Evolutionary conservation across 2,329 filamentous ascomycete species (phyloP), one percentile per base, ranked within the genome.

Genomic region (Cucurbitaria berberidis): DNA sequence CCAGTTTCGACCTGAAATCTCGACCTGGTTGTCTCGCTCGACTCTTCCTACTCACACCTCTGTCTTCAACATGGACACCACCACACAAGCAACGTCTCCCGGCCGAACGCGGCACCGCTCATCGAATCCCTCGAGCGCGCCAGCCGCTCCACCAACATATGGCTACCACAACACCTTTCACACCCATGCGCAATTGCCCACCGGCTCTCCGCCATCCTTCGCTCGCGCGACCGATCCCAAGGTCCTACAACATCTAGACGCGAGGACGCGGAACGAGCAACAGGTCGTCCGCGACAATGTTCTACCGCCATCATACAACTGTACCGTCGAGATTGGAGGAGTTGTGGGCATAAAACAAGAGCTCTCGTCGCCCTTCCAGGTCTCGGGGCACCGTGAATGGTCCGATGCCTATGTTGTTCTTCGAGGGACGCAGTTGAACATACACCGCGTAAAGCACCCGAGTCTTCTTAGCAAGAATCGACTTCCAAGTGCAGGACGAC

Each of bases 341-440:
- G 39, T 70, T 19, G 45, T 77, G 79, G 64, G 79, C 60, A 82
- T 82, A 67, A 89, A 89, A 75, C 83, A 86, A 76, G 87, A 90
- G 72, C 81, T 89, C 50, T 81, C 85, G 55, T 82, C 86, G 52
- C 84, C 86, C 5, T 86, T 84, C 59, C 84, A 87, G 67, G 77
- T 84, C 40, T 83, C 86, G 38, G 78, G 82, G 56, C 81, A 86
- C 63, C 81, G 86, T 38, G 83, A 84, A 60, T 90, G 88, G 88
- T 79, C 81, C 59, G 80, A 84, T 49, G 81, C 84, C 19, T 88
- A 85, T 55, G 84, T 86, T 16, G 79, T 84, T 6, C 78, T 92
- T 24, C 83, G 84, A 63, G 89, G 89, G 9, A 91, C 89, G 0
- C 82, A 86, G 35, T 80, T 92, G 60, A 83, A 82, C 66, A 76